A percentile compares a stretch with the other conserved stretches of the same genome.
Evolutionary conservation across 1,139 yeast genomes (phyloP).

Genomic region (Candida glucosophila): DNA sequence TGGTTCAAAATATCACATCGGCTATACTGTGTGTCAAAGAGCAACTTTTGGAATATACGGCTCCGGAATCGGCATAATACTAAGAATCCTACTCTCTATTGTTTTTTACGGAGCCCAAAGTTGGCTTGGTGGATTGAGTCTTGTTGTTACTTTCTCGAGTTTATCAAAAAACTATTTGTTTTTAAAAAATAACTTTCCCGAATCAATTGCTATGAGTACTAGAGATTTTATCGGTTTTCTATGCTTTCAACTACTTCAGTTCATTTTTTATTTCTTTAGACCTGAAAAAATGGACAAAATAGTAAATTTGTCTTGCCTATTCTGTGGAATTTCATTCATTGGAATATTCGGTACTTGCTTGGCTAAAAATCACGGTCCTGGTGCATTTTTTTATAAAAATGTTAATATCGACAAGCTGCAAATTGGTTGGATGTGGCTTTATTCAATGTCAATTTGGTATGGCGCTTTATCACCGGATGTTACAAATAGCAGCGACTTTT

Average conservation of each 20-base stretch:
- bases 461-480: constrained; percentile 25
- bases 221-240: constrained; percentile 13
- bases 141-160: constrained; percentile 8
- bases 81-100: constrained; percentile 11
- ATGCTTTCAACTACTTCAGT: constrained; percentile 10
- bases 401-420: constrained; percentile 2
- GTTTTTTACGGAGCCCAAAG: constrained; percentile 14
- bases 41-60: constrained; percentile 14
- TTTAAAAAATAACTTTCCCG: constrained; percentile 10
- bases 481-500: constrained; percentile 35
- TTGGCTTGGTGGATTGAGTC: constrained; percentile 12
- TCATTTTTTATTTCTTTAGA: constrained; percentile 9
- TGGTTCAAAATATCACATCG: constrained; percentile 13
- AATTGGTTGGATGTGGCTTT: constrained; percentile 15
- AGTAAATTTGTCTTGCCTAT: constrained; percentile 4
- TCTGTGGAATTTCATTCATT: constrained; percentile 9
- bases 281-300: constrained; percentile 12
- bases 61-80: constrained; percentile 9
- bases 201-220: constrained; percentile 8
- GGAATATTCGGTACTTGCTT: constrained; percentile 8
- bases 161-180: constrained; percentile 9
- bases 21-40: constrained; percentile 14
- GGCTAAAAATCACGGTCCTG: constrained; percentile 10
- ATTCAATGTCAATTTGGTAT: constrained; percentile 14
- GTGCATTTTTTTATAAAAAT: constrained; percentile 7